Conservation (phyloP, 2,329 filamentous ascomycete genomes). For the Clarireedia paspali region DNA sequence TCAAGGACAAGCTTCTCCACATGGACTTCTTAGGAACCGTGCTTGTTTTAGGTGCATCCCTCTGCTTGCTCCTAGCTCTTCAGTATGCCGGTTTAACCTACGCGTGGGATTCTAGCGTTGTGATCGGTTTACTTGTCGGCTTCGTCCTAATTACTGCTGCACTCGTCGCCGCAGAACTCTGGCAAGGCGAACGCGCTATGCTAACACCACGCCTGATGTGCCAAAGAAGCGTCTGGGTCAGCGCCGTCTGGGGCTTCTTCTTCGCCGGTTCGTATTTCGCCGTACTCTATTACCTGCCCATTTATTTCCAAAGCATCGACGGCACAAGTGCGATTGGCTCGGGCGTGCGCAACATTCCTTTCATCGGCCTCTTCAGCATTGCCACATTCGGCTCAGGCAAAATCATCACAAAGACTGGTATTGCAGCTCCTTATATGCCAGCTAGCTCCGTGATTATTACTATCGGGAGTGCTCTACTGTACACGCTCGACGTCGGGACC, state of each 20-base stretch:
- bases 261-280: slow-evolving; percentile 34
- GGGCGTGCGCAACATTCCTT: slow-evolving; percentile 32
- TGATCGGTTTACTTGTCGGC: background rate
- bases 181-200: background rate
- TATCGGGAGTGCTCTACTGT: slow-evolving; percentile 28
- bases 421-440: background rate
- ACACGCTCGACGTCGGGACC: slow-evolving; percentile 20
- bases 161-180: background rate
- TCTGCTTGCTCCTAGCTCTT: slow-evolving; percentile 35
- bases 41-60: slow-evolving; percentile 34
- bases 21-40: slow-evolving; percentile 39
- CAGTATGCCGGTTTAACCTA: slow-evolving; percentile 37
- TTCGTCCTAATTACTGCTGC: background rate
- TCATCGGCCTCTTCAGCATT: background rate
- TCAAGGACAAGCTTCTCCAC: slow-evolving; percentile 39
- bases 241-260: slow-evolving; percentile 33
- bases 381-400: background rate
- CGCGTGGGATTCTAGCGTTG: slow-evolving; percentile 23
- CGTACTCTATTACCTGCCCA: slow-evolving; percentile 27
- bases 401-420: background rate
- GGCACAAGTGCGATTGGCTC: slow-evolving; percentile 23
- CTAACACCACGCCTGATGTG: slow-evolving; percentile 32
- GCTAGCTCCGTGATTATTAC: slow-evolving; percentile 23
- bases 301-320: slow-evolving; percentile 38
- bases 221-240: slow-evolving; percentile 35